These are phyloP conservation scores for Collybiopsis confluens DNA, from an alignment of 768 basidiomycete genomes.

Conservation along the genomic window DNA sequence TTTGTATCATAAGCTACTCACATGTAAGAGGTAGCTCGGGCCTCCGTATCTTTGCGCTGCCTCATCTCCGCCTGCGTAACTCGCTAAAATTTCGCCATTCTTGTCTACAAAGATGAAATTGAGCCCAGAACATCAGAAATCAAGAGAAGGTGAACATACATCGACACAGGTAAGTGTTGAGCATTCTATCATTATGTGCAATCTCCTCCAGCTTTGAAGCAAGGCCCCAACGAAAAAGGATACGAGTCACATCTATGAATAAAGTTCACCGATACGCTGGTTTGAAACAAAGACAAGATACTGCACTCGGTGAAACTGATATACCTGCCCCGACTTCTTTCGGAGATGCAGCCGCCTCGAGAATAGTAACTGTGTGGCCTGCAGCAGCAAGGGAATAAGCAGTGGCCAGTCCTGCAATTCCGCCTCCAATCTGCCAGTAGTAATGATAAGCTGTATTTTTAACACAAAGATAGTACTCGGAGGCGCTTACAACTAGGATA, in stretches of 20 bases:
- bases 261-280: too few relatives aligned
- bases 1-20: too few relatives aligned
- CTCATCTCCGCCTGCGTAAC: background rate
- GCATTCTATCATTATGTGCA: background rate
- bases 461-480: too few relatives aligned
- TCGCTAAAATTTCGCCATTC: background rate
- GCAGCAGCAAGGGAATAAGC: constrained; percentile 34
- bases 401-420: constrained; percentile 28
- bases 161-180: background rate
- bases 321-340: constrained; percentile 37
- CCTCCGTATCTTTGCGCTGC: constrained; percentile 19
- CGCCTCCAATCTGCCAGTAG: background rate
- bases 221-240: constrained; percentile 8
- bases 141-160: background rate
- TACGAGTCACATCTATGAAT: background rate
- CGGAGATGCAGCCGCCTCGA: constrained; percentile 29
- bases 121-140: too few relatives aligned
- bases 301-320: constrained; percentile 21
- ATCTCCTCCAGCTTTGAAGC: background rate
- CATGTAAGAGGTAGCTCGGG: constrained; percentile 37
- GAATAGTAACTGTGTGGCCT: constrained; percentile 36
- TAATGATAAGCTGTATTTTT: too few relatives aligned
- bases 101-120: background rate
- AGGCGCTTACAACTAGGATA: too few relatives aligned
- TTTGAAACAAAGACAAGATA: background rate